phyloP scores from a whole-genome alignment of 1,139 yeast species.

The Diutina sp. region DNA sequence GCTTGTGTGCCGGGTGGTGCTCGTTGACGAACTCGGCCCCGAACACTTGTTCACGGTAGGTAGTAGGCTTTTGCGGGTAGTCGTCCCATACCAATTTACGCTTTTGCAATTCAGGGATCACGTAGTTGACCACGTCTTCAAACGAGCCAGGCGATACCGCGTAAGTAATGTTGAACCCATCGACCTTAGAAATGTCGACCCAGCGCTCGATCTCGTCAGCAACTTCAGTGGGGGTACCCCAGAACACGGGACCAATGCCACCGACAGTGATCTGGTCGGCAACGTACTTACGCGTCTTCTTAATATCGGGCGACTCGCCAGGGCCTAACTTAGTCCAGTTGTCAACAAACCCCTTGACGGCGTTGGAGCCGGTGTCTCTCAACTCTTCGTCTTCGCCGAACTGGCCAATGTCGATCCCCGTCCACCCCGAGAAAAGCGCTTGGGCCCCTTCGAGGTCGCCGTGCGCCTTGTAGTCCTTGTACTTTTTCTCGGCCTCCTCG shows the following conservation, averaged over 20 bases:
- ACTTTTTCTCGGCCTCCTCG: conserved; percentile 21
- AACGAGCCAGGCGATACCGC: conserved; percentile 19
- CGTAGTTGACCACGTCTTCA: conserved; percentile 17
- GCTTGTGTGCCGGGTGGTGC: conserved; percentile 24
- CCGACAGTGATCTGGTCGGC: conserved; percentile 18
- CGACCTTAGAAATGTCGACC: conserved; percentile 19
- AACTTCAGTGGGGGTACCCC: conserved; percentile 15
- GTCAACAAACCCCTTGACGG: conserved; percentile 16
- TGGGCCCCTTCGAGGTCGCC: conserved; percentile 29
- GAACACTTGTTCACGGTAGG: conserved; percentile 16
- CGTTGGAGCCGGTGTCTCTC: conserved; percentile 16
- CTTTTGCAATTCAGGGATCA: conserved; percentile 20
- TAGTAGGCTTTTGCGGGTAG: conserved; percentile 14
- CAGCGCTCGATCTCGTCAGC: conserved; percentile 18
- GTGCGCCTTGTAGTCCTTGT: conserved; percentile 15
- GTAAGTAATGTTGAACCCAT: conserved; percentile 23
- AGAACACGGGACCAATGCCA: conserved; percentile 16
- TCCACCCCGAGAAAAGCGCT: conserved; percentile 25
- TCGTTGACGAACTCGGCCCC: conserved; percentile 12
- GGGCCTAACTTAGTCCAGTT: conserved; percentile 20
- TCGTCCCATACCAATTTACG: conserved; percentile 21
- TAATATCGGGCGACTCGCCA: conserved; percentile 13
- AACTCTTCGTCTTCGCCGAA: conserved; percentile 18
- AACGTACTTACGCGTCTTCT: conserved; percentile 15
- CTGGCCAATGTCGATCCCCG: conserved; percentile 21